phyloP scores from a whole-genome alignment of 1,284 basidiomycete species.

The Peniophora sp. region DNA sequence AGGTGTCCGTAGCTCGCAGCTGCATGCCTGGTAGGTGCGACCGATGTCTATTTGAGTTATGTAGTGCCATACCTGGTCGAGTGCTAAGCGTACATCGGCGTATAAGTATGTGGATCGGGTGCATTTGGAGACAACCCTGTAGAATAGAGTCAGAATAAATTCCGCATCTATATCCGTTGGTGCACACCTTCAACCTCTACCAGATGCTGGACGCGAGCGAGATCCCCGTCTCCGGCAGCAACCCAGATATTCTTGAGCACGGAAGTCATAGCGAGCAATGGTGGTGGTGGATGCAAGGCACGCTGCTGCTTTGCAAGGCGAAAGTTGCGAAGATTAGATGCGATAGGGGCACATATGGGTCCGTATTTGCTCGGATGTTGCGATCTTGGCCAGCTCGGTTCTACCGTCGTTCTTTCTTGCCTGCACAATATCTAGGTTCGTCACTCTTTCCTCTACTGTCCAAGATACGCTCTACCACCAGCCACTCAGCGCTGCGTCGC shows the following conservation, averaged over 20 bases:
- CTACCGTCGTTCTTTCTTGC: no score
- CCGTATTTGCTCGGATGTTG: no score
- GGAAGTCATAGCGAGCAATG: conserved; percentile 88
- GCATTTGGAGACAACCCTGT: conserved; percentile 71
- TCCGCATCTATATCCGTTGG: neutral
- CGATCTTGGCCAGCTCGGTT: no score
- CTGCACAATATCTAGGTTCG: no score
- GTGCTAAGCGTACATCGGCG: conserved; percentile 59
- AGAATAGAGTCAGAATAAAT: neutral
- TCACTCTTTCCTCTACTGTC: no score
- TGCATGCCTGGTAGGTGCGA: conserved; percentile 60
- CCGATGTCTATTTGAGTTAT: conserved; percentile 1
- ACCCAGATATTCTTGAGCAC: conserved; percentile 52
- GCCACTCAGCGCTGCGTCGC: no score
- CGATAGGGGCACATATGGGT: no score
- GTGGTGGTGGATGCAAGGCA: conserved; percentile 33
- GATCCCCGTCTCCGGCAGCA: conserved; percentile 6
- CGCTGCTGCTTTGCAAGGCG: no score
- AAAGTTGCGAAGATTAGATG: no score
- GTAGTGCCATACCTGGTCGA: conserved; percentile 5
- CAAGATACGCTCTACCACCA: no score
- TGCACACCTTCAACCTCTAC: neutral
- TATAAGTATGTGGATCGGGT: conserved; percentile 76
- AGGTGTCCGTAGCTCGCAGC: conserved; percentile 87
- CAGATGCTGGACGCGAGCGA: conserved; percentile 30